phyloP scores from a whole-genome alignment of 306 rosid genomes.

The Rosa persica region DNA sequence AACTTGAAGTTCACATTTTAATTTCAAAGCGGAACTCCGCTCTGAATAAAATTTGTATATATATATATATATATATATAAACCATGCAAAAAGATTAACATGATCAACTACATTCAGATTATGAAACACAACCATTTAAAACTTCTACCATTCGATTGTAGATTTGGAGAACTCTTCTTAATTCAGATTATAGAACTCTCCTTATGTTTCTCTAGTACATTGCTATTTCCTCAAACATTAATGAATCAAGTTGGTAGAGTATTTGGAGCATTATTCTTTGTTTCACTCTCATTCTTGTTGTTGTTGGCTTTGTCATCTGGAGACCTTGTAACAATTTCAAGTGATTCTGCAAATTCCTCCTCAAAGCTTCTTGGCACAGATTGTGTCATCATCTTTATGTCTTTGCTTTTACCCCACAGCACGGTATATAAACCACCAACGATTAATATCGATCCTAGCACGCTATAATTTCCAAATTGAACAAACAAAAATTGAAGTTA shows the following conservation, averaged over 20 bases:
- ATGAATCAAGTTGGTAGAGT: not conserved
- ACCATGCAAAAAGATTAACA: too few relatives aligned
- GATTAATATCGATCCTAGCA: conserved; percentile 41
- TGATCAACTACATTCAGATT: too few relatives aligned
- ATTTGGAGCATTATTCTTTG: not conserved
- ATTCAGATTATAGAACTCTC: too few relatives aligned
- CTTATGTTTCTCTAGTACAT: too few relatives aligned
- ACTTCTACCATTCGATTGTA: too few relatives aligned
- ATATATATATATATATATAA: too few relatives aligned
- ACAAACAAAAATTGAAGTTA: not conserved
- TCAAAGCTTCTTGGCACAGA: conserved; percentile 5
- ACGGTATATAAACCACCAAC: conserved; percentile 43
- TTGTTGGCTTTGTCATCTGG: not conserved
- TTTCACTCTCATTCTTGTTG: not conserved
- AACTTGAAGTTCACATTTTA: too few relatives aligned
- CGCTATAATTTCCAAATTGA: conserved; percentile 6
- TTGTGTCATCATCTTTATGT: conserved; percentile 34
- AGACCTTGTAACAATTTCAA: not conserved
- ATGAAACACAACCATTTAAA: too few relatives aligned
- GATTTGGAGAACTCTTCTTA: too few relatives aligned
- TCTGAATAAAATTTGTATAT: too few relatives aligned
- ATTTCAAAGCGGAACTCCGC: too few relatives aligned
- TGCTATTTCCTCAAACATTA: not conserved
- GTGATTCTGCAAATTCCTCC: not conserved
- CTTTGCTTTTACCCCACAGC: conserved; percentile 56